These are phyloP conservation scores for Trichosporon sp. DNA, from an alignment of 1,284 basidiomycete species.

Conservation along the genomic window DNA sequence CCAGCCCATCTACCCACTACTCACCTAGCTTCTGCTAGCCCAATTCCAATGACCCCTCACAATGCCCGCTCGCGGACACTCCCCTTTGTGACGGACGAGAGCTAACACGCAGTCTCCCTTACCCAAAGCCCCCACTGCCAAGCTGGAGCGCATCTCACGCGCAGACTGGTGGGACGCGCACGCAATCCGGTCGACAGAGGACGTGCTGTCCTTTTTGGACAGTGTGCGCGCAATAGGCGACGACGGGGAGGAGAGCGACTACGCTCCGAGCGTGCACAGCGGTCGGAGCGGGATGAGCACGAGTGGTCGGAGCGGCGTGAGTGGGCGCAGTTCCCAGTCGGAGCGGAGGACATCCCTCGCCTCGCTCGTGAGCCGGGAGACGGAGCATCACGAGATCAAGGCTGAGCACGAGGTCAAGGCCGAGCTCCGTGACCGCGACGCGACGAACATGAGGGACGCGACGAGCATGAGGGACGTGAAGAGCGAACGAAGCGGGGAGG, in stretches of 20 bases:
- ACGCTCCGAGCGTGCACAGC: background rate
- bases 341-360: background rate
- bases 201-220: constrained; percentile 10
- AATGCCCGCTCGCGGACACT: too few species aligned
- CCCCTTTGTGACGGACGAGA: too few species aligned
- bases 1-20: too few species aligned
- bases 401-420: background rate
- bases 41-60: too few species aligned
- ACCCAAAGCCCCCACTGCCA: constrained; percentile 10
- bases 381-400: background rate
- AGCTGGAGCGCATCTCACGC: constrained; percentile 12
- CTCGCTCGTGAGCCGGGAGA: background rate
- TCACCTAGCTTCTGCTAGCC: too few species aligned
- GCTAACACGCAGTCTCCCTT: background rate
- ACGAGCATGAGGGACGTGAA: background rate
- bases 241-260: background rate
- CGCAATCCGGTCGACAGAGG: constrained; percentile 4
- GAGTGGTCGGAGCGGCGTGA: too few species aligned
- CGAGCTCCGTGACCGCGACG: too few species aligned
- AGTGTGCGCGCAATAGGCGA: background rate
- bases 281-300: background rate
- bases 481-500: background rate
- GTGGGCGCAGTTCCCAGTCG: too few species aligned
- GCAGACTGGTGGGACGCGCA: constrained; percentile 16
- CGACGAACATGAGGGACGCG: too few species aligned